These are phyloP conservation scores for Pichia sp. DNA, from an alignment of 1,139 yeast genomes.

Conservation along the genomic window DNA sequence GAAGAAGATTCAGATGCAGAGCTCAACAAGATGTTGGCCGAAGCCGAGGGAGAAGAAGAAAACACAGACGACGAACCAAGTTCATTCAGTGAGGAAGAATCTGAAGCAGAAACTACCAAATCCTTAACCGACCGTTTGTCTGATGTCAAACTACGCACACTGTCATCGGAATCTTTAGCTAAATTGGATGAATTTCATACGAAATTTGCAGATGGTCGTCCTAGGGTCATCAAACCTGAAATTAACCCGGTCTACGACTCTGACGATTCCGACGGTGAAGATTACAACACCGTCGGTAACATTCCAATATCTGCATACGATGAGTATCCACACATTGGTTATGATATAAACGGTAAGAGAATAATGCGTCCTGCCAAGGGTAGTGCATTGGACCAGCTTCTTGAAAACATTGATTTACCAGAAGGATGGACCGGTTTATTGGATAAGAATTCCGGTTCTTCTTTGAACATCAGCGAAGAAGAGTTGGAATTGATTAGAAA, in stretches of 20 bases:
- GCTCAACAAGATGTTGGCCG: constrained; percentile 17
- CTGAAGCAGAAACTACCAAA: constrained; percentile 44
- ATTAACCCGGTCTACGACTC: constrained; percentile 89
- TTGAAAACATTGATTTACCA: constrained; percentile 89
- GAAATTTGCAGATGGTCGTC: constrained; percentile 73
- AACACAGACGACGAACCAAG: constrained; percentile 47
- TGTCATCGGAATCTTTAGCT: constrained; percentile 37
- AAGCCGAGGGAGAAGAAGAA: constrained; percentile 32
- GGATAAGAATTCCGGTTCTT: constrained; percentile 86
- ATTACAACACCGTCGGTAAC: constrained; percentile 85
- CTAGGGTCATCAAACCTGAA: constrained; percentile 76
- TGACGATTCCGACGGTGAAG: constrained; percentile 87
- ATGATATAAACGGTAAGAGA: constrained; percentile 93
- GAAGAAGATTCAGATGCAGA: constrained; percentile 33
- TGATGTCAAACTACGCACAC: constrained; percentile 47
- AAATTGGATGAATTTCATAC: constrained; percentile 40
- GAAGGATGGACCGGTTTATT: constrained; percentile 98
- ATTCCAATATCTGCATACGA: constrained; percentile 91
- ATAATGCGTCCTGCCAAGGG: constrained; percentile 99
- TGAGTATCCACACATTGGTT: constrained; percentile 95
- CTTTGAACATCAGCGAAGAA: constrained; percentile 79
- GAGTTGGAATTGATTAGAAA: constrained; percentile 86
- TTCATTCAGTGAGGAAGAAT: constrained; percentile 28
- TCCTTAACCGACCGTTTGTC: constrained; percentile 54
- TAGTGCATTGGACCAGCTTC: constrained; percentile 81